phyloP scores from a whole-genome alignment of 1,139 yeast species.

The Blastobotrys proliferans region DNA sequence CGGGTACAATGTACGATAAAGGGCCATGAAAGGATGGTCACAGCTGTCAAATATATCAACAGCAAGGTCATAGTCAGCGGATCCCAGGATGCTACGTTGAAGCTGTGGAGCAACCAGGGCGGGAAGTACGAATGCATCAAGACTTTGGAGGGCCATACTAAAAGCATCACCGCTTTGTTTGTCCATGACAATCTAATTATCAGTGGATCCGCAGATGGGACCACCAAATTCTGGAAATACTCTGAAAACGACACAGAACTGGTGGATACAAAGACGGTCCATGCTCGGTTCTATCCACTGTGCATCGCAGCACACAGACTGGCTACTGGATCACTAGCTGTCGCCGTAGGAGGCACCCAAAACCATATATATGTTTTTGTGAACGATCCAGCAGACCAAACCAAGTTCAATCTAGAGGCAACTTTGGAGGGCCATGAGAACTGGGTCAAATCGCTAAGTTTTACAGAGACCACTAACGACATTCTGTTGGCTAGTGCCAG shows the following conservation, averaged over 20 bases:
- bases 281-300: slow-evolving; percentile 58
- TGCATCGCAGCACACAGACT: slow-evolving; percentile 41
- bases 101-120: slow-evolving; percentile 49
- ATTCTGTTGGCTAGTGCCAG: slow-evolving; percentile 78
- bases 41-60: slow-evolving; percentile 32
- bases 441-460: slow-evolving; percentile 76
- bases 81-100: slow-evolving; percentile 59
- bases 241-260: slow-evolving; percentile 10
- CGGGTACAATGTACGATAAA: slow-evolving; percentile 27
- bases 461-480: slow-evolving; percentile 47
- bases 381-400: slow-evolving; percentile 14
- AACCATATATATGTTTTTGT: slow-evolving; percentile 51
- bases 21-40: slow-evolving; percentile 33
- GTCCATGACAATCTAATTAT: slow-evolving; percentile 41
- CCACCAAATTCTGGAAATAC: slow-evolving; percentile 47
- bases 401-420: slow-evolving; percentile 40
- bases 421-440: slow-evolving; percentile 84
- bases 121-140: slow-evolving; percentile 30
- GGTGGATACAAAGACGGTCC: slow-evolving; percentile 21
- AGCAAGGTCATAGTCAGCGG: slow-evolving; percentile 52
- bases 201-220: slow-evolving; percentile 68
- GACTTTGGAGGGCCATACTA: slow-evolving; percentile 37
- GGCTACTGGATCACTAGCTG: slow-evolving; percentile 41
- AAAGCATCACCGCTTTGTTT: slow-evolving; percentile 50
- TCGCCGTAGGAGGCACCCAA: slow-evolving; percentile 80